phyloP scores from a whole-genome alignment of 331 rosid genomes.

The Erythrophleum ivorense region DNA sequence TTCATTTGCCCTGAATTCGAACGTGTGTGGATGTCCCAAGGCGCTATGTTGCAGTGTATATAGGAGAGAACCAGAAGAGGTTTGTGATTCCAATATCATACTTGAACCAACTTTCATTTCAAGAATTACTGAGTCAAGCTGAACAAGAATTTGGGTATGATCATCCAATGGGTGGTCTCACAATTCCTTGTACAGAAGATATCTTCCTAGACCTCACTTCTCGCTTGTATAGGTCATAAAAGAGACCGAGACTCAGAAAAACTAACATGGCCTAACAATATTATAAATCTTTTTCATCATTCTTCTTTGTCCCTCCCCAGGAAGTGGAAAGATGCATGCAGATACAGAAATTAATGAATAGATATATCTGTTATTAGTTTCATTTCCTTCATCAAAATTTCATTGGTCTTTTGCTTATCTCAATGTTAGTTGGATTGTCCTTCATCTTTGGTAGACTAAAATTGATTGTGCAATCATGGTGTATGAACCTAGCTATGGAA shows the following conservation, averaged over 20 bases:
- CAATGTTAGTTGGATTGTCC: neutral
- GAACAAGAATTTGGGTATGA: neutral
- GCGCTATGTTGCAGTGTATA: neutral
- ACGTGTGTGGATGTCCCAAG: neutral
- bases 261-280: neutral
- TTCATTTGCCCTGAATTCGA: neutral
- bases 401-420: neutral
- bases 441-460: neutral
- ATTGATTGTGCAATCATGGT: neutral
- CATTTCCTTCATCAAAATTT: neutral
- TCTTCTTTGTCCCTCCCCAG: neutral
- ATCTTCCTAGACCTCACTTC: slow-evolving; percentile 9
- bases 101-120: neutral
- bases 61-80: neutral
- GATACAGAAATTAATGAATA: neutral
- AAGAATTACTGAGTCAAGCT: neutral
- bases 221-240: neutral
- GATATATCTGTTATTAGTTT: neutral
- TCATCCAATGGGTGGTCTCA: neutral
- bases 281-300: neutral
- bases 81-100: slow-evolving; percentile 2
- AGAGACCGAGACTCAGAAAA: neutral
- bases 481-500: neutral
- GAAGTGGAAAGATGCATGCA: neutral
- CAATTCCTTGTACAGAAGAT: neutral